These are phyloP conservation scores for Nicotiana obtusifolia DNA, from an alignment of 257 asterid genomes.

Conservation along the genomic window DNA sequence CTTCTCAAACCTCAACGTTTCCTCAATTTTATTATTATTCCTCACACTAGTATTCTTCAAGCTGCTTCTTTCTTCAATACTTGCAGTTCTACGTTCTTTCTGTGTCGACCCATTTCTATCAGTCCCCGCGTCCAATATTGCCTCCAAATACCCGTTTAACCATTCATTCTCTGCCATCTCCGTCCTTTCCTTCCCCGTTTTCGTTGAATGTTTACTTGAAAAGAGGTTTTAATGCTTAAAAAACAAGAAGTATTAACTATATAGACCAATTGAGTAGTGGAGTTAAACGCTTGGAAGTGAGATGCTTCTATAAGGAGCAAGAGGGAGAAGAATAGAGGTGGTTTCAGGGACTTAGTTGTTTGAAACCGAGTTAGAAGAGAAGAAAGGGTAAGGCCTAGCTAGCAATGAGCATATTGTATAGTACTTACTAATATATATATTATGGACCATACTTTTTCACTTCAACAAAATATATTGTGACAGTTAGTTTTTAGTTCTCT, in stretches of 20 bases:
- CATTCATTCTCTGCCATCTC: constrained; percentile 57
- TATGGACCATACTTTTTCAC: not conserved
- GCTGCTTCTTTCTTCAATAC: constrained; percentile 5
- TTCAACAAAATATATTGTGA: not conserved
- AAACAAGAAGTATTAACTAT: not conserved
- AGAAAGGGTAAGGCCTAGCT: constrained; percentile 21
- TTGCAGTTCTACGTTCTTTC: constrained; percentile 10
- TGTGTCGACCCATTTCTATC: constrained; percentile 21
- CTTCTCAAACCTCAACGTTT: constrained; percentile 27
- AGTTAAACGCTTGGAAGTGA: not conserved
- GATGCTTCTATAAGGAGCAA: not conserved
- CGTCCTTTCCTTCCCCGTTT: not conserved
- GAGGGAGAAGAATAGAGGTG: not conserved
- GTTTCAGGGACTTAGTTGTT: constrained; percentile 6
- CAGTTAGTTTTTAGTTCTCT: constrained; percentile 8
- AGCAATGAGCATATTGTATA: not conserved
- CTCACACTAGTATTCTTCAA: not conserved
- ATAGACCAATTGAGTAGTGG: not conserved
- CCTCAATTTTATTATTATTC: constrained; percentile 22
- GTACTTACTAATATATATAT: too few species aligned
- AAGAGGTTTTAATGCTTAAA: too few species aligned
- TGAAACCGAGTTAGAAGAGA: constrained; percentile 24
- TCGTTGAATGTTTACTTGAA: not conserved
- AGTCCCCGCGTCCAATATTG: constrained; percentile 51
- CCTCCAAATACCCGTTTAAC: constrained; percentile 71